Percentiles rank a stretch among this genome's conserved stretches.
Conservation (phyloP, 2,329 filamentous ascomycete genomes). For the Xylariaceae sp. region DNA sequence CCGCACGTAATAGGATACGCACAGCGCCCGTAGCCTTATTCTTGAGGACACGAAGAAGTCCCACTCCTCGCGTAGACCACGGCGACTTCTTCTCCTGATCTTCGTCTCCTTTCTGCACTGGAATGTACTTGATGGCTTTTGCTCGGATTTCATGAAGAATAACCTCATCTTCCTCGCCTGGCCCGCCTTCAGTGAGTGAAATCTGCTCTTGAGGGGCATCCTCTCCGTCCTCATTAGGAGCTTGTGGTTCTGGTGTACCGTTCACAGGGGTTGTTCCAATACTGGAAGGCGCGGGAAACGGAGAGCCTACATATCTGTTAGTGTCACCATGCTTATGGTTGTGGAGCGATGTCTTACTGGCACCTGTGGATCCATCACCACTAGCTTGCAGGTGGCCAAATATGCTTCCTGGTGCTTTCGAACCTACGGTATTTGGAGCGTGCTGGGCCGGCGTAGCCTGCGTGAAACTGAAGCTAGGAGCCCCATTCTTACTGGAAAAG, state of each 20-base stretch:
- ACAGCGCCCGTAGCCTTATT: constrained; percentile 71
- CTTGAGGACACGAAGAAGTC: constrained; percentile 73
- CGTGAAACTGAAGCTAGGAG: constrained; percentile 48
- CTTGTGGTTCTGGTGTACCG: constrained; percentile 63
- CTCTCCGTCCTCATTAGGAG: constrained; percentile 52
- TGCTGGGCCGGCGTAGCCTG: constrained; percentile 37
- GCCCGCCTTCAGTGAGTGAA: constrained; percentile 69
- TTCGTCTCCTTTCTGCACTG: constrained; percentile 51
- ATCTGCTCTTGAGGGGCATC: constrained; percentile 70
- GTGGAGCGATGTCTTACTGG: constrained; percentile 43
- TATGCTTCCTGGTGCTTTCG: constrained; percentile 33
- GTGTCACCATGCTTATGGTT: background rate
- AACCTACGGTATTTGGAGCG: constrained; percentile 35
- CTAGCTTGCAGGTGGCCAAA: constrained; percentile 38
- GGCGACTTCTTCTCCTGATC: constrained; percentile 58
- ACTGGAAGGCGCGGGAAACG: constrained; percentile 63
- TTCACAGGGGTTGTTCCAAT: constrained; percentile 64
- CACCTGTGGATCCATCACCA: constrained; percentile 48
- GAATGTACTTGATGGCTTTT: constrained; percentile 69
- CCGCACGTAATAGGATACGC: constrained; percentile 74
- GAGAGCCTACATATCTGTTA: constrained; percentile 33
- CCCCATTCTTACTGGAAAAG: constrained; percentile 36
- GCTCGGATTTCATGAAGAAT: constrained; percentile 72
- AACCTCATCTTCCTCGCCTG: constrained; percentile 75
- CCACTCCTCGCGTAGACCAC: constrained; percentile 75